Evolutionary conservation across 805 yeast species (phyloP), one percentile per base, ranked within the genome.

Genomic region (Metschnikowia shivogae): DNA sequence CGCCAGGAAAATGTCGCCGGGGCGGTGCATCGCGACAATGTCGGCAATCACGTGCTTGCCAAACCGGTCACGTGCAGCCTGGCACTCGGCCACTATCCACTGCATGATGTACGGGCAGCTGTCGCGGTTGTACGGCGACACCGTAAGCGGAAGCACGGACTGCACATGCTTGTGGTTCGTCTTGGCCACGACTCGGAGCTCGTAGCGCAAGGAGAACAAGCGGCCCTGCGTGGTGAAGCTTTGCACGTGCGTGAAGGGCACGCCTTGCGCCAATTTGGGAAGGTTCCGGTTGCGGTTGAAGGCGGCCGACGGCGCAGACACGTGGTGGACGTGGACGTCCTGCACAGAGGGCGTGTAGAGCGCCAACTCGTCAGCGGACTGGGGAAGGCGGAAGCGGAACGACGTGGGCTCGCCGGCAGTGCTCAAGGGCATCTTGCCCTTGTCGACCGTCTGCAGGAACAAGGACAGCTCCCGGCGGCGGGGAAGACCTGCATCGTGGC

Each of bases 31-130:
- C 20, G 35, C 45, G 20, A 49, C 64, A 26, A 63, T 31, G 13
- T 45, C 49, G 39, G 59, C 60, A 8, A 67, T 52, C 26, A 57
- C 33, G 6, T 54, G 58, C 34, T 54, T 59, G n/a, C 76, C 74
- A 53, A 68, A 72, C 27, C 39, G 46, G 19, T 50, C 52, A 8
- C 59, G 57, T 1, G 84, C 78, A 20, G 65, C 46, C 32, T 73
- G 77, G 43, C 78, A 76, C 57, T 82, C 84, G 39, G 71, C 67
- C 46, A 70, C 51, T 13, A 82, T 78, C 74, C 84, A 73, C 47
- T 68, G 70, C 44, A 81, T 67, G 10, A 81, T 57, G 45, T 78
- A 72, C 29, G 68, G 72, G 34, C 81, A 65, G 52, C 76, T 70
- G 2, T 60, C 52, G 31, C 74, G 59, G 52, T 78, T 74, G 64